Evolutionary conservation across 139 green algal species (phyloP), one percentile per base, ranked within the genome.

Genomic region (Trebouxia sp.): DNA sequence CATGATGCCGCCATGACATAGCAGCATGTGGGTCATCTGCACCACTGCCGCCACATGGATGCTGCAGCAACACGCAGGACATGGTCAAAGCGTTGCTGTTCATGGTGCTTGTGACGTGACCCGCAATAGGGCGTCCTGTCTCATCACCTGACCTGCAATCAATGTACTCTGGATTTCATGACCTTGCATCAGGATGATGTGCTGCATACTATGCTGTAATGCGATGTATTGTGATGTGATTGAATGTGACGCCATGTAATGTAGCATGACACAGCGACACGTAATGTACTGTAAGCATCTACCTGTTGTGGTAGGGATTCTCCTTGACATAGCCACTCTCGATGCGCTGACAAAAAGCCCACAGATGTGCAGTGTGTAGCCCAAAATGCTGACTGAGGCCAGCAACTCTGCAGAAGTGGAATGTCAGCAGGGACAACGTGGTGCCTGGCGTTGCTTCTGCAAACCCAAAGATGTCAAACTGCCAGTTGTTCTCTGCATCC

Each of bases 281-380:
- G n/a, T n/a, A n/a, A n/a, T n/a, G n/a, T n/a, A n/a, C n/a, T n/a
- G n/a, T n/a, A 26, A 43, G 6, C 5, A 28, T 14, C 38, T 28
- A 77, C 67, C 67, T 56, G 39, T 77, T 77, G 67, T 77, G 67
- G 22, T 77, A 77, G 12, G 39, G 39, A 37, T 77, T 77, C 8
- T 38, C 53, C 14, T 20, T 38, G 26, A 8, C 26, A 38, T 77
- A 77, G 24, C 67, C 67, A 55, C 20, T 17, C 39, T 77, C 67
- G 47, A 81, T 47, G 24, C 12, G 28, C 15, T 26, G 53, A 7
- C 72, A n/a, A 39, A 66, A 81, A 6, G 30, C 53, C 37, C 28
- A 58, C 17, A 81, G 37, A 30, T 48, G 45, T 35, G 53, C 50
- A 41, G 66, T 32, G 51, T 81, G n/a, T 53, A 81, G 35, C 20